Percentiles rank a stretch among this genome's conserved stretches.
Evolutionary conservation across 352 stramenopile species (phyloP).

Genomic region (Peronospora belbahrii): DNA sequence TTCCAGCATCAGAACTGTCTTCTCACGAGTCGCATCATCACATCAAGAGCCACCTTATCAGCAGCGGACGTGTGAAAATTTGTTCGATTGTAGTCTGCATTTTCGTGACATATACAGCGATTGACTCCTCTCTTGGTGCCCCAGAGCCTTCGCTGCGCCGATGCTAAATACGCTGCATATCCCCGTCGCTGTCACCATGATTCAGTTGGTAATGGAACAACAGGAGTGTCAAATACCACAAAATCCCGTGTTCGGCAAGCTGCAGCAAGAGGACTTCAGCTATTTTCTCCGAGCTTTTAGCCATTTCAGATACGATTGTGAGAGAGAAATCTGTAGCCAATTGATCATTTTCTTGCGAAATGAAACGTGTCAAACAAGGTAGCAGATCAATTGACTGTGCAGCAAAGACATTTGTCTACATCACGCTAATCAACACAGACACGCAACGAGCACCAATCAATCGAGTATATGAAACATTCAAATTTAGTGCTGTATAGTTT

Average conservation of each 20-base stretch:
- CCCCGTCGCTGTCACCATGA: constrained; percentile 21
- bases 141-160: constrained; percentile 61
- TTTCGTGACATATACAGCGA: constrained; percentile 63
- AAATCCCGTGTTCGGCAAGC: constrained; percentile 68
- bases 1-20: no score
- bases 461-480: constrained; percentile 8
- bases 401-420: constrained; percentile 27
- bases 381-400: constrained; percentile 71
- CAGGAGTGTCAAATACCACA: constrained; percentile 81
- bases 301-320: constrained; percentile 80
- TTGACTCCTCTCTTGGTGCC: constrained; percentile 61
- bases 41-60: no score
- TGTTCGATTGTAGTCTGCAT: constrained; percentile 83
- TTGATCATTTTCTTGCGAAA: constrained; percentile 58
- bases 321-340: constrained; percentile 70
- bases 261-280: constrained; percentile 73
- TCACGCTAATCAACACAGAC: constrained; percentile 7
- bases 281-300: constrained; percentile 67
- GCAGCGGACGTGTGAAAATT: constrained; percentile 67
- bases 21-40: no score
- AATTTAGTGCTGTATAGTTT: constrained; percentile 19
- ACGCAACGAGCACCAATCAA: constrained; percentile 2
- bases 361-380: constrained; percentile 67
- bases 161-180: constrained; percentile 67
- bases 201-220: constrained; percentile 55